These are phyloP conservation scores for Globisporangium nunn DNA, from an alignment of 352 stramenopile genomes.

Conservation along the genomic window DNA sequence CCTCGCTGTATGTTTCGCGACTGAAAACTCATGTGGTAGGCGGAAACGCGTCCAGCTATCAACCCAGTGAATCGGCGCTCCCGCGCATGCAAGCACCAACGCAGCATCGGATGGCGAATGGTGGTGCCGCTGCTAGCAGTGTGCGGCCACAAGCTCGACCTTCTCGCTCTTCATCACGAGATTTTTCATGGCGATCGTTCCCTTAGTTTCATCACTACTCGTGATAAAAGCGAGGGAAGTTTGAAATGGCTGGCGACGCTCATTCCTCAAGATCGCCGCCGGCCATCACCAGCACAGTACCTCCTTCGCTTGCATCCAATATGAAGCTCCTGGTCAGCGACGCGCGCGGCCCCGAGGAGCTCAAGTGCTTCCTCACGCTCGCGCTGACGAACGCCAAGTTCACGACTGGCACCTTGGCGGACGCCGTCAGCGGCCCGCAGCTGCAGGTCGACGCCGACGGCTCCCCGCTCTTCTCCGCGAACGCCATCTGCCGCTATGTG, in stretches of 20 bases:
- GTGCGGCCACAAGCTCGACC: no score
- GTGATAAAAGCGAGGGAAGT: no score
- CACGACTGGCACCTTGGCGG: constrained; percentile 39
- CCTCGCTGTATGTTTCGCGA: no score
- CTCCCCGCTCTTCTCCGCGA: constrained; percentile 58
- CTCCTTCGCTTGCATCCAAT: neutral
- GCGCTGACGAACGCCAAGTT: constrained; percentile 38
- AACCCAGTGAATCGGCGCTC: no score
- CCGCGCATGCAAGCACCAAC: no score
- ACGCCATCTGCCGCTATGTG: constrained; percentile 72
- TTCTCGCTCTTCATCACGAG: no score
- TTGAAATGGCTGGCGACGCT: neutral
- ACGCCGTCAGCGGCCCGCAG: constrained; percentile 51
- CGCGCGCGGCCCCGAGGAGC: constrained; percentile 53
- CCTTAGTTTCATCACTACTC: neutral
- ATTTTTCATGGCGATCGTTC: no score
- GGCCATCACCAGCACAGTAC: neutral
- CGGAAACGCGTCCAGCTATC: no score
- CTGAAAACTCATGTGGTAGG: no score
- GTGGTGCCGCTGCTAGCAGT: no score
- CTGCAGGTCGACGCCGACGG: constrained; percentile 26
- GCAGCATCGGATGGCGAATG: no score
- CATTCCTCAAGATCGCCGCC: neutral
- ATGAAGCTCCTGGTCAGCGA: constrained; percentile 72
- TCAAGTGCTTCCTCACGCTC: constrained; percentile 78